These are phyloP conservation scores for Diaporthe longicolla DNA, from an alignment of 2,329 filamentous ascomycete genomes.

Conservation along the genomic window DNA sequence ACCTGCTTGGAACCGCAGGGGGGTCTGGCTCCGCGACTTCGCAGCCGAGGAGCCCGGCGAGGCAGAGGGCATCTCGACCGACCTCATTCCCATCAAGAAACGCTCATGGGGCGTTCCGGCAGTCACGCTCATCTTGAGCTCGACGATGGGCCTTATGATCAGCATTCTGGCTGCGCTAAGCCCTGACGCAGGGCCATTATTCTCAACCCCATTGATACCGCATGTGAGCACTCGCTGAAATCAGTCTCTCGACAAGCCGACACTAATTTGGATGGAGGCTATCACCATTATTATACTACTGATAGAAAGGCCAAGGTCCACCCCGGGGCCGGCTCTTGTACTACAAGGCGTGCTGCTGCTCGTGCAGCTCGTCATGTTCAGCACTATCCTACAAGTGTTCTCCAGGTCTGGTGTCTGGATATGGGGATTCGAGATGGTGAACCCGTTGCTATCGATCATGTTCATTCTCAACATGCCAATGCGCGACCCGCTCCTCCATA, in stretches of 20 bases:
- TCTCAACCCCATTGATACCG: conserved; percentile 39
- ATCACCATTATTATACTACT: conserved; percentile 34
- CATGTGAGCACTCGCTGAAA: conserved; percentile 36
- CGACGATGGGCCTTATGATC: conserved; percentile 32
- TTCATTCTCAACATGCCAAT: conserved; percentile 78
- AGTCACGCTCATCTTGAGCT: conserved; percentile 33
- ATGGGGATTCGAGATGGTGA: conserved; percentile 52
- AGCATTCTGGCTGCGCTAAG: conserved; percentile 32
- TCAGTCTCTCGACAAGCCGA: background rate
- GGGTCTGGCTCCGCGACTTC: conserved; percentile 53
- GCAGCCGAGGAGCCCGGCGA: conserved; percentile 47
- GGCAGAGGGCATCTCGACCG: conserved; percentile 29
- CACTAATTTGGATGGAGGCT: conserved; percentile 29
- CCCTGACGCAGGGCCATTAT: conserved; percentile 37
- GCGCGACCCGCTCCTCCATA: conserved; percentile 69
- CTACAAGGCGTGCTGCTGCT: conserved; percentile 55
- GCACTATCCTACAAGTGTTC: conserved; percentile 52
- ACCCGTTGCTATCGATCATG: conserved; percentile 62
- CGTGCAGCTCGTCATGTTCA: conserved; percentile 50
- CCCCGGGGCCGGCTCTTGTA: conserved; percentile 86
- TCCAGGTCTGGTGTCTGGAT: conserved; percentile 44
- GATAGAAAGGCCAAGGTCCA: conserved; percentile 38
- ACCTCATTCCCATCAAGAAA: conserved; percentile 12
- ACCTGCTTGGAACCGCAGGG: conserved; percentile 51
- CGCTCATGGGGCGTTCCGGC: conserved; percentile 23